phyloP scores from a whole-genome alignment of 2,329 filamentous ascomycete species.

The Sphaerulina musiva region DNA sequence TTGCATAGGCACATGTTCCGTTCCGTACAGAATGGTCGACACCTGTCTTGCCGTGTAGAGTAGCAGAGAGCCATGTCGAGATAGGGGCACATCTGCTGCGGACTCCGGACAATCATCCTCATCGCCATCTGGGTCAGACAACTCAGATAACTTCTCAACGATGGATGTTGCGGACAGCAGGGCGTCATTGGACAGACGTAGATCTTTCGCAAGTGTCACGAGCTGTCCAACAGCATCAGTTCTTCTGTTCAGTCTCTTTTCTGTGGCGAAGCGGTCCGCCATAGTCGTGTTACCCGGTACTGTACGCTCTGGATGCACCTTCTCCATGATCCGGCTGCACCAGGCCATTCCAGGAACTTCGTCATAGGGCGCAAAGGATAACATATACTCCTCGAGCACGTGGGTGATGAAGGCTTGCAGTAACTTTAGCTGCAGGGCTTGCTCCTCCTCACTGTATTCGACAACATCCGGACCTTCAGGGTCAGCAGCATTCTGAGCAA shows the following conservation, averaged over 20 bases:
- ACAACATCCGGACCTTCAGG: constrained; percentile 47
- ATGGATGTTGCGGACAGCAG: constrained; percentile 41
- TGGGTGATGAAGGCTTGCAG: constrained; percentile 74
- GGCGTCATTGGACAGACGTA: constrained; percentile 45
- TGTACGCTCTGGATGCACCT: constrained; percentile 57
- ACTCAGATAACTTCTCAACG: constrained; percentile 36
- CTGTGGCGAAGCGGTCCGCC: constrained; percentile 58
- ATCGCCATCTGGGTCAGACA: constrained; percentile 29
- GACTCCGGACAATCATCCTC: constrained; percentile 51
- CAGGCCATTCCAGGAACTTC: constrained; percentile 47
- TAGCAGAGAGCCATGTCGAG: constrained; percentile 50
- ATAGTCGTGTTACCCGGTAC: constrained; percentile 57
- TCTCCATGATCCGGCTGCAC: constrained; percentile 58
- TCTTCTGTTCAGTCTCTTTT: constrained; percentile 54
- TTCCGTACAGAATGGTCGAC: constrained; percentile 45
- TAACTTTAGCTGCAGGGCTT: constrained; percentile 56
- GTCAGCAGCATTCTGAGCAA: constrained; percentile 42
- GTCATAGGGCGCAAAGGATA: constrained; percentile 40
- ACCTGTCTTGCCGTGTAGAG: constrained; percentile 49
- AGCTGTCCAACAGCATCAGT: constrained; percentile 66
- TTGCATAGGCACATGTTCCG: constrained; percentile 26
- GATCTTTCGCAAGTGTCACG: constrained; percentile 58
- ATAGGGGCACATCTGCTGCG: constrained; percentile 50
- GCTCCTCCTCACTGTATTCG: constrained; percentile 48
- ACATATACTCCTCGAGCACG: constrained; percentile 66